Evolutionary conservation across 805 yeast genomes (phyloP), one percentile per base, ranked within the genome.

Genomic region (Kuraishia cidri): DNA sequence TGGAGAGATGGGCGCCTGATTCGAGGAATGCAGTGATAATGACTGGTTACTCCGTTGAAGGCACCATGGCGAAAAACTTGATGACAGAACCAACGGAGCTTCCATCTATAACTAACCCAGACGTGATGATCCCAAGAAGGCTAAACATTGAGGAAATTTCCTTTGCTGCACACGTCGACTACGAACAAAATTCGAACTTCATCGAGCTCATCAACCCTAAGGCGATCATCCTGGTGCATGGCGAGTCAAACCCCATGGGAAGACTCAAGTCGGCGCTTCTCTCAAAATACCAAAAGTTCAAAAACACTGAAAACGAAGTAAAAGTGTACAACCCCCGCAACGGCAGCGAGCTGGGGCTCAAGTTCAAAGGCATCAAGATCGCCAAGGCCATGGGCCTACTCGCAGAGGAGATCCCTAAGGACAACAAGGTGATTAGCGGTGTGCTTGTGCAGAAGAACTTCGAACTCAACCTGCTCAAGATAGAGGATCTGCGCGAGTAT

Each of bases 101-200:
- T 31, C 94, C 92, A 2, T 80, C 97, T 0, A 61, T 75, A 16
- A 62, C 66, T n/a, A 85, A 84, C 43, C 84, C 94, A 0, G 96
- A 87, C 39, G 60, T 78, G 13, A 72, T 75, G 37, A 80, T 92
- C 26, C 97, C 97, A 4, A 75, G 98, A 48, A 69, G 97, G 41
- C 59, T 94, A 35, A 73, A 72, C 30, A 79, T 92, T 12, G 97
- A 90, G 42, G 99, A 92, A 55, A 80, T 92, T 4, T 88, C 97
- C 2, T 92, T 92, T 66, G 97, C 98, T n/a, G 99, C 99, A 0
- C 99, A 92, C 57, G 99, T 92, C 15, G 99, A 92, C 52, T 92
- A 81, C 56, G 86, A 83, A 46, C 96, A 92, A 50, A 92, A 92
- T 45, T 65, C 95, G 2, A 84, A 82, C 36, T 92, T 92, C 49